Conservation (phyloP, 139 green algal species). For the Pedinophyceae sp. region DNA sequence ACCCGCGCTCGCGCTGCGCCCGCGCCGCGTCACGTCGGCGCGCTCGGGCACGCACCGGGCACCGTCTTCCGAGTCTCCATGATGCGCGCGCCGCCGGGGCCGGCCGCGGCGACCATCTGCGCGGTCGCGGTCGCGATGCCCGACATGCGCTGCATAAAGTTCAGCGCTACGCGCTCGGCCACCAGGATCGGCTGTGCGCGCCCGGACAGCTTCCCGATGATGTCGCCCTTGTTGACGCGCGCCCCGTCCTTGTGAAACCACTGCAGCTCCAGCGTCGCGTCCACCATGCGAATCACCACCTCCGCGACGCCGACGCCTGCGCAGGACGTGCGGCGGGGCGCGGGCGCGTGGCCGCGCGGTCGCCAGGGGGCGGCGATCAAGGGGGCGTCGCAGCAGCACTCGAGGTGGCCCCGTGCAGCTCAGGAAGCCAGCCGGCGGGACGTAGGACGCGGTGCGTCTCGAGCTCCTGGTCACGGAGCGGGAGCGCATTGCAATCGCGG, state of each 20-base stretch:
- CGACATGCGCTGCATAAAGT: slow-evolving; percentile 89
- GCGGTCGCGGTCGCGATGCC: slow-evolving; percentile 76
- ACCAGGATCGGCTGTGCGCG: slow-evolving; percentile 69
- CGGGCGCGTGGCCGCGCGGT: no score
- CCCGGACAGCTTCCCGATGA: slow-evolving; percentile 48
- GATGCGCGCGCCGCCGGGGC: slow-evolving; percentile 23
- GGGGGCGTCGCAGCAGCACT: no score
- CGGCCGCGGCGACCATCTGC: slow-evolving; percentile 33
- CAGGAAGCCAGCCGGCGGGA: no score
- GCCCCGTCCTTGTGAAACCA: slow-evolving; percentile 28
- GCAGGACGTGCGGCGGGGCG: no score
- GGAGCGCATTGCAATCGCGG: no score
- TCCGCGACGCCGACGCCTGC: slow-evolving; percentile 67
- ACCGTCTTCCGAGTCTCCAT: slow-evolving; percentile 94
- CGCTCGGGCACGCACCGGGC: no score
- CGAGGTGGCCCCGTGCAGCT: no score
- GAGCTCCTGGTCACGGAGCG: no score
- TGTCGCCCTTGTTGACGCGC: slow-evolving; percentile 7
- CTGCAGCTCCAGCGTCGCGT: slow-evolving; percentile 44
- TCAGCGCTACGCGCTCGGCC: slow-evolving; percentile 86
- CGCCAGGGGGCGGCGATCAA: no score
- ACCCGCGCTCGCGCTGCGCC: background rate
- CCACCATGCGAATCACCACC: slow-evolving; percentile 42
- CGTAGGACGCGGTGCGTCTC: no score
- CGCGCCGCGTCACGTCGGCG: no score